Evolutionary conservation across 2,329 filamentous ascomycete genomes (phyloP).

Genomic region (Ophidiomyces ophidiicola): DNA sequence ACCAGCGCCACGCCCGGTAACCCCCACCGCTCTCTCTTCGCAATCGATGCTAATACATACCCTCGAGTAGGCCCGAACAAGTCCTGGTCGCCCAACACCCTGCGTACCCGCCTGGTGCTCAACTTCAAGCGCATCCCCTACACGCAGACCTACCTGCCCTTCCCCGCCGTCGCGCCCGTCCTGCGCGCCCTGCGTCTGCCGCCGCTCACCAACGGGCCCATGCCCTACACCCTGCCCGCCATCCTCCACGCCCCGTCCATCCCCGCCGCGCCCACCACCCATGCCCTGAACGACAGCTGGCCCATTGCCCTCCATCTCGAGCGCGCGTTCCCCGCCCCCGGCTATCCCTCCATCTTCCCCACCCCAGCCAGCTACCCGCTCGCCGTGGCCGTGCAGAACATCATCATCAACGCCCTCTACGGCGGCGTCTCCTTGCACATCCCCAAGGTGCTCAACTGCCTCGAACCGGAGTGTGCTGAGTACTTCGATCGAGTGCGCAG

Average conservation of each 20-base stretch:
- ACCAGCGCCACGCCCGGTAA: constrained; percentile 10
- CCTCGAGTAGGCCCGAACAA: constrained; percentile 7
- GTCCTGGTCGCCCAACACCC: constrained; percentile 26
- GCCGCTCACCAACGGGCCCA: constrained; percentile 5
- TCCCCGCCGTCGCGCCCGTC: constrained; percentile 30
- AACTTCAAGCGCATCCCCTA: constrained; percentile 34
- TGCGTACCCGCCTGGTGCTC: constrained; percentile 32
- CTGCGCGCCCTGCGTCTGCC: constrained; percentile 20
- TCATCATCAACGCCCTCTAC: constrained; percentile 3
- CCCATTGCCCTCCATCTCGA: constrained; percentile 31
- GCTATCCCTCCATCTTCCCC: constrained; percentile 25
- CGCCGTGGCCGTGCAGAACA: constrained; percentile 21
- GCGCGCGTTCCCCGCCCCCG: constrained; percentile 26
- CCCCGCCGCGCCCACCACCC: not conserved
- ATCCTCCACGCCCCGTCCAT: constrained; percentile 28
- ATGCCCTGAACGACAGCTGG: constrained; percentile 23
- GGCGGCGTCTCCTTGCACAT: constrained; percentile 22
- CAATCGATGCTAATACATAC: not conserved
- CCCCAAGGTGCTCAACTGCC: constrained; percentile 26
- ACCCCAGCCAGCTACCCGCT: constrained; percentile 23
- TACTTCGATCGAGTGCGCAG: constrained; percentile 31
- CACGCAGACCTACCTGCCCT: constrained; percentile 30
- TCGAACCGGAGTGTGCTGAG: constrained; percentile 24
- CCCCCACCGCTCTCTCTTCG: not conserved
- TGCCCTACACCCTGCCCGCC: constrained; percentile 29